phyloP scores from a whole-genome alignment of 768 basidiomycete genomes.

The Lepiota subincarnata region DNA sequence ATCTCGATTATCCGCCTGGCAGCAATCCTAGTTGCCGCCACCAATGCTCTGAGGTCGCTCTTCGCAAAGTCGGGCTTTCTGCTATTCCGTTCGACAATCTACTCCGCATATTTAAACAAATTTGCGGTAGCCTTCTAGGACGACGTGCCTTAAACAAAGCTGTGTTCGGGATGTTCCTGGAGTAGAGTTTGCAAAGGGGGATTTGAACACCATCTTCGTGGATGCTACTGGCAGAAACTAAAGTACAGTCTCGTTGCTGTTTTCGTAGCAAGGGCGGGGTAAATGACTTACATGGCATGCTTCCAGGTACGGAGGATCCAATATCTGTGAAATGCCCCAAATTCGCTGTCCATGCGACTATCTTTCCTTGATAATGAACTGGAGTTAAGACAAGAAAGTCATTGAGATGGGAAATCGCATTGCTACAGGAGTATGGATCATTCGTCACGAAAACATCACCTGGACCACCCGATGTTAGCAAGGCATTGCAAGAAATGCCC shows the following conservation, averaged over 20 bases:
- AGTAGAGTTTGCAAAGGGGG: slow-evolving; percentile 24
- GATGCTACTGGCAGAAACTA: slow-evolving; percentile 19
- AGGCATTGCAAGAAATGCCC: not conserved
- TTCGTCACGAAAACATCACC: slow-evolving; percentile 24
- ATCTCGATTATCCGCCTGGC: slow-evolving; percentile 21
- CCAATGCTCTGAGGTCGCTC: slow-evolving; percentile 25
- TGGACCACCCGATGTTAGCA: not conserved
- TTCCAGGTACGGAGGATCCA: slow-evolving; percentile 20
- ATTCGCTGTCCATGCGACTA: slow-evolving; percentile 27
- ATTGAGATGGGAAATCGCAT: slow-evolving; percentile 27
- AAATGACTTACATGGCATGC: slow-evolving; percentile 16
- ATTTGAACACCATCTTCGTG: slow-evolving; percentile 27
- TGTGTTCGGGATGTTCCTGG: slow-evolving; percentile 20
- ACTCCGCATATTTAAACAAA: not conserved
- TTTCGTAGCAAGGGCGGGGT: not conserved
- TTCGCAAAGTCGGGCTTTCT: slow-evolving; percentile 26
- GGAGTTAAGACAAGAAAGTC: slow-evolving; percentile 26
- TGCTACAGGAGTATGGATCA: slow-evolving; percentile 24
- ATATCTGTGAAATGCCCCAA: slow-evolving; percentile 26
- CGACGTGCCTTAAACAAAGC: slow-evolving; percentile 20
- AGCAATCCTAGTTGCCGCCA: slow-evolving; percentile 24
- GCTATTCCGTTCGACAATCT: slow-evolving; percentile 21
- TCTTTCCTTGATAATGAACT: slow-evolving; percentile 22
- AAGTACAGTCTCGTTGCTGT: not conserved
- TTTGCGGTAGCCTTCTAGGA: not conserved